Conservation (phyloP, 495 filamentous ascomycete species). For the Chaetomium fimeti region DNA sequence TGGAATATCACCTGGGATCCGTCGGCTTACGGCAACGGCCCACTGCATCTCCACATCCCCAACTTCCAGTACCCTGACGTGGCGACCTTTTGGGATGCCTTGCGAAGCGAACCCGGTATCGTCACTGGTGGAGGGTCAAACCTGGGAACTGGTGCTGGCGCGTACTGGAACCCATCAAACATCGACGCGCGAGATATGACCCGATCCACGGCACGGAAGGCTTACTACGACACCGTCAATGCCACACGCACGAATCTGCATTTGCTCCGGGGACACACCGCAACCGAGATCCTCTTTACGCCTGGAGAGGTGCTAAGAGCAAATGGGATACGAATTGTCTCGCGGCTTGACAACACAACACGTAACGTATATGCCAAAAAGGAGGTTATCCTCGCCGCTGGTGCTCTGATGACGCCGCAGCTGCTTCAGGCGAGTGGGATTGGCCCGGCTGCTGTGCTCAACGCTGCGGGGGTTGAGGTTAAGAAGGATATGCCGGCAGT, state of each 20-base stretch:
- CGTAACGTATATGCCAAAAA: slow-evolving; percentile 35
- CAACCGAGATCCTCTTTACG: not conserved
- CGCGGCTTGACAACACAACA: slow-evolving; percentile 4
- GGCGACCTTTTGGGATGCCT: no score
- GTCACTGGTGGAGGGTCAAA: no score
- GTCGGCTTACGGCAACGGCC: no score
- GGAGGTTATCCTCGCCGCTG: slow-evolving; percentile 56
- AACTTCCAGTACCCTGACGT: no score
- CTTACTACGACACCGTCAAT: slow-evolving; percentile 26
- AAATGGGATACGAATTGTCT: slow-evolving; percentile 26
- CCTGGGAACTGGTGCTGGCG: not conserved
- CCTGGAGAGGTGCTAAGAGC: slow-evolving; percentile 21
- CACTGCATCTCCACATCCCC: no score
- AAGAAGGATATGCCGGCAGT: slow-evolving; percentile 40
- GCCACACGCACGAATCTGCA: slow-evolving; percentile 37
- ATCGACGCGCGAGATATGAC: slow-evolving; percentile 17
- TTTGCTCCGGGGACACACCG: slow-evolving; percentile 30
- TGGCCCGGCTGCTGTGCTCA: slow-evolving; percentile 43
- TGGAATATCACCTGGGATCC: no score
- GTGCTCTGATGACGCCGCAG: slow-evolving; percentile 51
- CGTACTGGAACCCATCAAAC: not conserved
- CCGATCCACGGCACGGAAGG: slow-evolving; percentile 19
- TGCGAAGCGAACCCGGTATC: no score
- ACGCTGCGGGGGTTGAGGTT: slow-evolving; percentile 40
- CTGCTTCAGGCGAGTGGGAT: slow-evolving; percentile 52